These are phyloP conservation scores for Cucumis hystrix DNA, from an alignment of 306 rosid species.

Conservation along the genomic window DNA sequence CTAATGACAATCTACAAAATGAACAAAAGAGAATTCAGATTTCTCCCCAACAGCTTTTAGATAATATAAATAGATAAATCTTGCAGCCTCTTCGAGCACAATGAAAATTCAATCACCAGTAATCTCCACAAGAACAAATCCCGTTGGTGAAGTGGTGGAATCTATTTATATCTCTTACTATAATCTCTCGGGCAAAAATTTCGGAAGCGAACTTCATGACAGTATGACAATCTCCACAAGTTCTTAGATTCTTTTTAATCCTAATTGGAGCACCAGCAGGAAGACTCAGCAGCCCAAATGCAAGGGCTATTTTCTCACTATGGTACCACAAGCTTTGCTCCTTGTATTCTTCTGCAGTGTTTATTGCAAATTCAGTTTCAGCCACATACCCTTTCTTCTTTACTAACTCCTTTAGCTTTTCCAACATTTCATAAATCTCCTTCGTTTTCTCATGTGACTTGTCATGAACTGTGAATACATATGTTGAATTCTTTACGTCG, in stretches of 20 bases:
- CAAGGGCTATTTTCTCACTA: slow-evolving; percentile 45
- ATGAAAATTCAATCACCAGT: slow-evolving; percentile 26
- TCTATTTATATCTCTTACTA: slow-evolving; percentile 40
- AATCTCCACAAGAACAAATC: slow-evolving; percentile 38
- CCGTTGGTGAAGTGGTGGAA: slow-evolving; percentile 42
- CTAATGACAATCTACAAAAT: too few relatives aligned
- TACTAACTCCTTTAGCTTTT: slow-evolving; percentile 24
- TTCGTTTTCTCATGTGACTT: slow-evolving; percentile 34
- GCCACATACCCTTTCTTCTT: slow-evolving; percentile 35
- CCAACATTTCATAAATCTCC: slow-evolving; percentile 38
- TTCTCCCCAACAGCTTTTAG: too few relatives aligned
- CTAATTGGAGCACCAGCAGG: slow-evolving; percentile 36
- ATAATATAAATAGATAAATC: neutral
- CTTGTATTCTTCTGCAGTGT: slow-evolving; percentile 28
- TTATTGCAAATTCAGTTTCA: slow-evolving; percentile 36
- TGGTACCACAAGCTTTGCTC: slow-evolving; percentile 43
- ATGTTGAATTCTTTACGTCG: slow-evolving; percentile 31
- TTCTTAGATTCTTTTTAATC: slow-evolving; percentile 47
- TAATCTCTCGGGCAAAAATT: slow-evolving; percentile 34
- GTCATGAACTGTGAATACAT: slow-evolving; percentile 37
- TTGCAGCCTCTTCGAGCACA: neutral
- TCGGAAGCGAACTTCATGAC: slow-evolving; percentile 39
- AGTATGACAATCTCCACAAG: slow-evolving; percentile 41
- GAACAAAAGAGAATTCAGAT: too few relatives aligned
- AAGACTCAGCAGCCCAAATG: slow-evolving; percentile 43